Evolutionary conservation across 345 rosid genomes (phyloP).

Genomic region (Rhodamnia argentea): DNA sequence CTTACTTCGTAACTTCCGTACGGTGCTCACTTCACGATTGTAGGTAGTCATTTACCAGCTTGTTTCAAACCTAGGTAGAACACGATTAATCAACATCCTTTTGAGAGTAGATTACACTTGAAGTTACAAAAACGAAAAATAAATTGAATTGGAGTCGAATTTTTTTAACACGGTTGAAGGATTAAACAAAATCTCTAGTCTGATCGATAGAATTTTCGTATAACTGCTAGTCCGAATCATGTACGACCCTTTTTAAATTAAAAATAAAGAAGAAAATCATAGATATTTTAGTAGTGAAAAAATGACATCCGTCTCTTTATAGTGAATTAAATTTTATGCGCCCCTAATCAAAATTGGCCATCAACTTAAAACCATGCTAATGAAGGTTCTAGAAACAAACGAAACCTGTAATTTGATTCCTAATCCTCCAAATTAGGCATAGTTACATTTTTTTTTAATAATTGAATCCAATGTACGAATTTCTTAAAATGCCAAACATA

Average conservation of each 20-base stretch:
- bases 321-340: not conserved
- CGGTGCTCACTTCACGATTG: too few species aligned
- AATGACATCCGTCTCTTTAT: rapidly evolving
- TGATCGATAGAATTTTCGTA: not conserved
- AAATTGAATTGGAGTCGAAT: too few species aligned
- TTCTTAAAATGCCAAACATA: not conserved
- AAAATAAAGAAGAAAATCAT: not conserved
- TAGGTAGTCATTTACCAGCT: not conserved
- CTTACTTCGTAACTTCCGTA: too few species aligned
- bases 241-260: not conserved
- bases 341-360: not conserved
- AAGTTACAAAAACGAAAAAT: not conserved
- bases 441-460: not conserved
- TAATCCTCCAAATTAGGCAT: not conserved
- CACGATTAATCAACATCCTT: not conserved
- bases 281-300: not conserved
- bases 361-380: not conserved
- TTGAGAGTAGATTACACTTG: rapidly evolving
- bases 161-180: not conserved
- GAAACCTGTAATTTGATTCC: not conserved
- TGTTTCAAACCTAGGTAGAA: not conserved
- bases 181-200: not conserved
- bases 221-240: not conserved
- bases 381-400: not conserved
- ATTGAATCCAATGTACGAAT: not conserved